A percentile compares a stretch with the other conserved stretches of the same genome.
Conservation (phyloP, 495 filamentous ascomycete genomes). For the Darksidea phi region DNA sequence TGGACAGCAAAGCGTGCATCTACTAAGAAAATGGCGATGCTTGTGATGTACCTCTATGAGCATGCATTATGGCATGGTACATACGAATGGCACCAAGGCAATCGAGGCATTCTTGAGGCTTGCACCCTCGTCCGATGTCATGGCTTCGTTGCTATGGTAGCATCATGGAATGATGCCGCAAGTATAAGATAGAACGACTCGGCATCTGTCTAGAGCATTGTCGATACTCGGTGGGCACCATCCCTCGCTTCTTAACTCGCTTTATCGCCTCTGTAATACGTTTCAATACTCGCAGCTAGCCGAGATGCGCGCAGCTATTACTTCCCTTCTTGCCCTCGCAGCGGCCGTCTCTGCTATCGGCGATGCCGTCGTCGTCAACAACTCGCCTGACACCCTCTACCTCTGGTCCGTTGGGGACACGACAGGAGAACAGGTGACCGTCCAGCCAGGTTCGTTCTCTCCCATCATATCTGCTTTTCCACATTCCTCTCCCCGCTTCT, state of each 20-base stretch:
- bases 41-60: too few relatives aligned
- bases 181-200: background rate
- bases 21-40: too few relatives aligned
- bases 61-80: too few relatives aligned
- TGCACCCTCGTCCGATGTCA: too few relatives aligned
- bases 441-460: background rate
- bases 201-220: too few relatives aligned
- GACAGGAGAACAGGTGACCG: constrained; percentile 21
- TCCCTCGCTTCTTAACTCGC: background rate
- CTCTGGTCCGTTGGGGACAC: constrained; percentile 57
- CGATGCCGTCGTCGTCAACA: constrained; percentile 53
- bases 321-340: constrained; percentile 1
- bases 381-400: constrained; percentile 50
- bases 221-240: background rate
- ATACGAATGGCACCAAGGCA: too few relatives aligned
- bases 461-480: too few relatives aligned
- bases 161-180: background rate
- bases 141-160: too few relatives aligned
- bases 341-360: constrained; percentile 45
- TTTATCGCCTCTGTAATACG: background rate
- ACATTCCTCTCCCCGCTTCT: too few relatives aligned
- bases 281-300: background rate
- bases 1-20: too few relatives aligned
- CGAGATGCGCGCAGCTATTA: background rate
- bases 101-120: too few relatives aligned